phyloP scores from a whole-genome alignment of 495 filamentous ascomycete species.

The Penicillium arizonense region DNA sequence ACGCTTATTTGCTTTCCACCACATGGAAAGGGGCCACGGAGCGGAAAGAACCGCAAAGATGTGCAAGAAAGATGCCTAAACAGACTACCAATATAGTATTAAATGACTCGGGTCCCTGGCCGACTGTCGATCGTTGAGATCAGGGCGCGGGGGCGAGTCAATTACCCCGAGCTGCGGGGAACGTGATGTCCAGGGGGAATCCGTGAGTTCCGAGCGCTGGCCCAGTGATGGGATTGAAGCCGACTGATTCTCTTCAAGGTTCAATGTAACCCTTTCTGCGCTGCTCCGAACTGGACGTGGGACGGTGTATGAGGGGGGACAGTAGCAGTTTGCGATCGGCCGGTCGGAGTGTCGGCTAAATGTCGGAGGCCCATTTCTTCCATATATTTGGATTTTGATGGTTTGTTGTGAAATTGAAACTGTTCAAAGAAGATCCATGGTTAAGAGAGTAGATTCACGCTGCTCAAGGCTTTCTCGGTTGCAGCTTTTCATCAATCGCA shows the following conservation, averaged over 20 bases:
- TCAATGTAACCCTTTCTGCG: conserved; percentile 6
- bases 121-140: conserved; percentile 17
- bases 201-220: conserved; percentile 3
- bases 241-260: too few species aligned
- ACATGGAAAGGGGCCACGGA: not conserved
- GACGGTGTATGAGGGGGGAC: not conserved
- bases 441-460: not conserved
- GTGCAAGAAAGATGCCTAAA: conserved; percentile 1
- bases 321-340: not conserved
- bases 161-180: conserved; percentile 22
- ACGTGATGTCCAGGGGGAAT: conserved; percentile 2
- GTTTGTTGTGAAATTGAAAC: not conserved
- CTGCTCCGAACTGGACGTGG: not conserved
- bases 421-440: not conserved
- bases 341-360: not conserved
- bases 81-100: not conserved
- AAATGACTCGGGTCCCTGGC: not conserved
- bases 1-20: not conserved
- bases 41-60: conserved; percentile 5
- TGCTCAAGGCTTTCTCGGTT: not conserved
- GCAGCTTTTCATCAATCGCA: not conserved
- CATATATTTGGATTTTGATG: not conserved
- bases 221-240: not conserved
- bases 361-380: not conserved
- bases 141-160: conserved; percentile 3